phyloP scores from a whole-genome alignment of 306 rosid genomes.

The Senna siamea region DNA sequence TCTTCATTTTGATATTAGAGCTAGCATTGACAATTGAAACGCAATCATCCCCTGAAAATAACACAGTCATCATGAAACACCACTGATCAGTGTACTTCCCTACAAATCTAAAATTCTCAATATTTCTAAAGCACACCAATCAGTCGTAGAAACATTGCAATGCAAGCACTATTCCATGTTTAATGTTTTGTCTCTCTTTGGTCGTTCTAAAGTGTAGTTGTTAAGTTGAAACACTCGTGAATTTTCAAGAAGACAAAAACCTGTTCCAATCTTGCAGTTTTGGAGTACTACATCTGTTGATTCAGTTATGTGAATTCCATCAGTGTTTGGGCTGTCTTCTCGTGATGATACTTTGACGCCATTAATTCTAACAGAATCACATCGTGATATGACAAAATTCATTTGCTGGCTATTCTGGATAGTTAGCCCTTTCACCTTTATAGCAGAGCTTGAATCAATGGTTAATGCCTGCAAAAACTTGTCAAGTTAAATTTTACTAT shows the following conservation, averaged over 20 bases:
- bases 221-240: neutral
- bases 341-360: conserved; percentile 80
- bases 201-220: conserved; percentile 15
- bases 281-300: conserved; percentile 85
- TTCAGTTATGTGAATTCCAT: conserved; percentile 90
- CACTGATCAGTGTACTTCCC: conserved; percentile 14
- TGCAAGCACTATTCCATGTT: neutral
- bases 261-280: conserved; percentile 90
- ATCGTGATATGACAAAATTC: conserved; percentile 72
- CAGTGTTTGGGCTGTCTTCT: conserved; percentile 92
- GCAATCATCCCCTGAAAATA: conserved; percentile 90
- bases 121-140: neutral
- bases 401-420: conserved; percentile 94
- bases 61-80: conserved; percentile 25
- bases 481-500: conserved; percentile 33
- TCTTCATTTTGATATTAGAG: conserved; percentile 90
- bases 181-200: neutral
- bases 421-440: conserved; percentile 78
- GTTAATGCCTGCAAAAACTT: conserved; percentile 79
- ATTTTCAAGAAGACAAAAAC: conserved; percentile 49
- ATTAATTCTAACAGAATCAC: conserved; percentile 63
- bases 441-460: conserved; percentile 75
- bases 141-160: neutral
- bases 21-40: conserved; percentile 94
- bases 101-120: neutral